These are phyloP conservation scores for Pseudogymnoascus sp. DNA, from an alignment of 2,329 filamentous ascomycete species.

Conservation along the genomic window DNA sequence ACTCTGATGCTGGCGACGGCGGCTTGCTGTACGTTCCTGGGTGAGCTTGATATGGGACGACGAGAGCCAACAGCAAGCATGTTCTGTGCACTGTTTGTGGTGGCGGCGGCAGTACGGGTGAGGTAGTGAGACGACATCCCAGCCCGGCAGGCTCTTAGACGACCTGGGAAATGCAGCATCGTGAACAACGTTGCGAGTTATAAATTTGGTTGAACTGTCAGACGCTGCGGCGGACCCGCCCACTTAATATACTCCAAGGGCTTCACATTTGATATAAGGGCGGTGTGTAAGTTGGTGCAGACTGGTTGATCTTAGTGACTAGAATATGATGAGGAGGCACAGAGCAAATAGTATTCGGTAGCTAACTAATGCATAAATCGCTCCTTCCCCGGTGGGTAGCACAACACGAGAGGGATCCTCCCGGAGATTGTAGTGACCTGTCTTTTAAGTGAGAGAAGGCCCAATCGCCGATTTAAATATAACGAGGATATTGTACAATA, in stretches of 20 bases:
- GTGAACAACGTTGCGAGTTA: neutral
- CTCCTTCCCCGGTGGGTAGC: neutral
- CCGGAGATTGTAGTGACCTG: neutral
- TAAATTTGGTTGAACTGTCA: neutral
- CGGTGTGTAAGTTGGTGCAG: neutral
- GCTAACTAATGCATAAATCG: constrained; percentile 6
- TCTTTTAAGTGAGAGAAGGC: neutral
- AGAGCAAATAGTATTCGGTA: neutral
- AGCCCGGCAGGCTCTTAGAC: neutral
- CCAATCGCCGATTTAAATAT: neutral
- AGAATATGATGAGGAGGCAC: neutral
- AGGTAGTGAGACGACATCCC: neutral
- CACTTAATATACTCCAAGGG: neutral
- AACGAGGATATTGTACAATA: neutral
- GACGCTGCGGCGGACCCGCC: neutral
- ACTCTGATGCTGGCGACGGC: neutral
- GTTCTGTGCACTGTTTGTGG: neutral
- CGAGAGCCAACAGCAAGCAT: neutral
- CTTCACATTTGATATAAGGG: neutral
- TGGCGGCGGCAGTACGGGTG: neutral
- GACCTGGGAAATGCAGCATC: neutral
- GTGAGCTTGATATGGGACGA: neutral
- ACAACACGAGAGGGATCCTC: neutral
- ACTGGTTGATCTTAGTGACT: neutral
- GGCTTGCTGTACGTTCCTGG: neutral